phyloP scores from a whole-genome alignment of 2,329 filamentous ascomycete genomes.

The Cercospora canescens region DNA sequence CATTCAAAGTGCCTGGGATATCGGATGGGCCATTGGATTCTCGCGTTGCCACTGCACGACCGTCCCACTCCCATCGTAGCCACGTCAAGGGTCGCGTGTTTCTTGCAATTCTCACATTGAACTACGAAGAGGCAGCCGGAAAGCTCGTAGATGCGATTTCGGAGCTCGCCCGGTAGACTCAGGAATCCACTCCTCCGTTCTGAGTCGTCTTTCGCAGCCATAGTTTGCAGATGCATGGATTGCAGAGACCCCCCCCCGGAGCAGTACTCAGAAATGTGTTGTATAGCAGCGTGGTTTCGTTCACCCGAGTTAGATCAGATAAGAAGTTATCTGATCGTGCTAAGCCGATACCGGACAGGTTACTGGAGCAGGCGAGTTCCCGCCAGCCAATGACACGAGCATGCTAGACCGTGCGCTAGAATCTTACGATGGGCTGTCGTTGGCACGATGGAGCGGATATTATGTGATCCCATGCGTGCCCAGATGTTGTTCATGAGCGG shows the following conservation, averaged over 20 bases:
- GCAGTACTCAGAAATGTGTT: background rate
- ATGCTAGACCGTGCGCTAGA: background rate
- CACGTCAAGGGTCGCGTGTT: background rate
- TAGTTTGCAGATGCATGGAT: background rate
- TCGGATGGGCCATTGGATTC: slow-evolving; percentile 9
- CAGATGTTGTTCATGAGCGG: background rate
- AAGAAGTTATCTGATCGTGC: slow-evolving; percentile 13
- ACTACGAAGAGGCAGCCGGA: slow-evolving; percentile 16
- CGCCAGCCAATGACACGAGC: background rate
- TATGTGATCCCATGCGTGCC: background rate
- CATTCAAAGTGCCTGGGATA: slow-evolving; percentile 15
- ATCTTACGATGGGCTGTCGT: slow-evolving; percentile 3
- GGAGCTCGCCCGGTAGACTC: slow-evolving; percentile 18
- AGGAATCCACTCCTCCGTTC: slow-evolving; percentile 6
- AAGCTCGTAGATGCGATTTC: slow-evolving; percentile 19
- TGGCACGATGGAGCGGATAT: background rate
- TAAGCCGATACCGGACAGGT: slow-evolving; percentile 2
- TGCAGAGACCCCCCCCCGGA: background rate
- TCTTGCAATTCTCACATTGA: slow-evolving; percentile 11
- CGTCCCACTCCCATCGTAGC: background rate
- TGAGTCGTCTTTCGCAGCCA: background rate
- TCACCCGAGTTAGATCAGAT: slow-evolving; percentile 14
- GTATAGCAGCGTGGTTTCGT: background rate
- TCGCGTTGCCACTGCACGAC: slow-evolving; percentile 1
- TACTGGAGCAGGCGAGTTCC: background rate